Base-by-base conservation (phyloP, 257 asterid species). In the Coffea canephora region DNA sequence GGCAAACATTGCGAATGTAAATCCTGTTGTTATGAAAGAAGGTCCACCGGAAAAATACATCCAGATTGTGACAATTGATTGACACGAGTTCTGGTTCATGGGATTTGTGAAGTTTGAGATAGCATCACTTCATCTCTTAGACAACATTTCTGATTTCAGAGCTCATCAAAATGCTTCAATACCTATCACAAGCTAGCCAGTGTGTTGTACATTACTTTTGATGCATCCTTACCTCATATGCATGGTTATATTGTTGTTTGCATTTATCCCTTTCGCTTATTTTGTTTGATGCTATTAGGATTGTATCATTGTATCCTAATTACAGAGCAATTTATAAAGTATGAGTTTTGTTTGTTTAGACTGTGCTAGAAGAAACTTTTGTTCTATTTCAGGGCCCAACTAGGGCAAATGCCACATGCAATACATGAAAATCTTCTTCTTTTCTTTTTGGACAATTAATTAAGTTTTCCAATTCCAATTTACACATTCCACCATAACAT, bases 141-240 rank as follows among this genome's bases (percentile, higher is more conserved):
- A 57, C 6, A 19, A 25, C 23, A 19, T 57, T 18, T 57, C 65
- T 39, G 43, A 39, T 39, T 39, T 39, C 43, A 39, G 43, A 39
- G 43, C 4, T 39, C 54, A 90, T 34, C 70, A 55, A 8, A 74
- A 59, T 23, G 65, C 52, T 18, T 72, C 70, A 8, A 79, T 10
- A 27, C 74, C 77, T 54, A 41, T 69, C 25, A 39, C 71, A 48
- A 66, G 41, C 69, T 74, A 75, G 78, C 43, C 39, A 41, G 54
- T 21, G 9, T 27, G n/a, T 11, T 39, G 25, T 66, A 57, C 59
- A 25, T 21, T 39, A 46, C 5, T 2, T 18, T 55, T 49, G 65
- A 57, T 57, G 9, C 4, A 57, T n/a, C n/a, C 16, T 2, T 55
- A 3, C 21, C 25, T 57, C 18, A 18, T 57, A 57, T 57, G 27